phyloP scores from a whole-genome alignment of 305 asterid species.

The Nicotiana rustica region DNA sequence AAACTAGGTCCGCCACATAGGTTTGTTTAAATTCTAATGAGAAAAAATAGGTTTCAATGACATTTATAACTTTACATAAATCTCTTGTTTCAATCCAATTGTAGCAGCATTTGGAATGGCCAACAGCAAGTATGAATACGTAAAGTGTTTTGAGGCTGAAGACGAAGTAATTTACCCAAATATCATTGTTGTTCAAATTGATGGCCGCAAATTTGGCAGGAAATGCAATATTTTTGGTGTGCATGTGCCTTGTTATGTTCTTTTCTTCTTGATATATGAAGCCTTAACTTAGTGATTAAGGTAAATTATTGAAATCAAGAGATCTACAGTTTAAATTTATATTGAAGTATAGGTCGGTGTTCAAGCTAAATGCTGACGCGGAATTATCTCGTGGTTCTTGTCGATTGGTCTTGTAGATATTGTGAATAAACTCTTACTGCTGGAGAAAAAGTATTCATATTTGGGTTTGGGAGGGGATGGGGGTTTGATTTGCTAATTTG shows the following conservation, averaged over 20 bases:
- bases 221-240: conserved; percentile 11
- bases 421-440: background rate
- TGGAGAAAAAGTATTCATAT: background rate
- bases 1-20: background rate
- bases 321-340: background rate
- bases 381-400: background rate
- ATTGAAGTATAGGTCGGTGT: conserved; percentile 3
- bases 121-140: conserved; percentile 86
- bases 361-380: background rate
- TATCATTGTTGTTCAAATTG: conserved; percentile 61
- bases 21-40: background rate
- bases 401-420: background rate
- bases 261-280: background rate
- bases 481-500: conserved; percentile 11
- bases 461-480: background rate
- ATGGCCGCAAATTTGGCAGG: conserved; percentile 66
- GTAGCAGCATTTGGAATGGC: conserved; percentile 55
- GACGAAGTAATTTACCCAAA: conserved; percentile 73
- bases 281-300: background rate
- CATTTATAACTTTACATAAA: background rate
- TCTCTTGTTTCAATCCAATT: background rate
- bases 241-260: background rate
- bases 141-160: conserved; percentile 67
- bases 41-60: background rate
- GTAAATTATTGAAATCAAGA: conserved; percentile 10